A percentile compares a stretch with the other conserved stretches of the same genome.
Conservation (phyloP, 1,284 basidiomycete genomes). For the Vanrija sp. region DNA sequence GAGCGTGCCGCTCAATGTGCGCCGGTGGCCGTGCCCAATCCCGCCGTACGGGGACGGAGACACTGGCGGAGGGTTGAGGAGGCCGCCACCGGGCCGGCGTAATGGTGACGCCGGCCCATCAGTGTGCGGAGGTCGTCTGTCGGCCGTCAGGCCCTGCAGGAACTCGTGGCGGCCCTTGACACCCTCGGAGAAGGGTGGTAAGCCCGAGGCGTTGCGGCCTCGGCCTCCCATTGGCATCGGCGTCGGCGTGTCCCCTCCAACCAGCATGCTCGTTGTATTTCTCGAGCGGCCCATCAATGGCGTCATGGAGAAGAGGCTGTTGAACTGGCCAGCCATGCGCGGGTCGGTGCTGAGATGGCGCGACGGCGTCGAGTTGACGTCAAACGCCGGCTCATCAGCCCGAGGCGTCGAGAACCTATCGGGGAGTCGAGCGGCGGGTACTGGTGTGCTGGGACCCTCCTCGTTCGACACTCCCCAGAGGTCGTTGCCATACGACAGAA, state of each 20-base stretch:
- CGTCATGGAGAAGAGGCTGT: slow-evolving; percentile 40
- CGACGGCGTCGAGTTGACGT: slow-evolving; percentile 46
- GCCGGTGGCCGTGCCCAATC: slow-evolving; percentile 7
- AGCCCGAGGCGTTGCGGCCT: slow-evolving; percentile 20
- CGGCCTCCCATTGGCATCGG: slow-evolving; percentile 10
- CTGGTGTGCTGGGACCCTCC: slow-evolving; percentile 37
- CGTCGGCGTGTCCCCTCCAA: slow-evolving; percentile 19
- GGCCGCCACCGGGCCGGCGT: slow-evolving; percentile 21
- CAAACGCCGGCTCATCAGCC: slow-evolving; percentile 39
- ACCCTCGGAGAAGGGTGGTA: slow-evolving; percentile 19
- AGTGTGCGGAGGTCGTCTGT: slow-evolving; percentile 2
- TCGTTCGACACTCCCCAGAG: slow-evolving; percentile 35
- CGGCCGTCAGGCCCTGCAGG: slow-evolving; percentile 19
- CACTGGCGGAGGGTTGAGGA: slow-evolving; percentile 27
- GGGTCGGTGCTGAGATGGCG: slow-evolving; percentile 37
- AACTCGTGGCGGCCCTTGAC: slow-evolving; percentile 36
- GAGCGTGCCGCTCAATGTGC: slow-evolving; percentile 25
- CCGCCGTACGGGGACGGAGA: slow-evolving; percentile 32
- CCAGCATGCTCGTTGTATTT: slow-evolving; percentile 25
- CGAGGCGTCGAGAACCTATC: slow-evolving; percentile 39
- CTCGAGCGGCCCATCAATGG: slow-evolving; percentile 36
- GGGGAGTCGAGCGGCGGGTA: slow-evolving; percentile 20
- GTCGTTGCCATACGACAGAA: slow-evolving; percentile 40
- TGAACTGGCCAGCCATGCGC: slow-evolving; percentile 28
- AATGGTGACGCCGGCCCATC: slow-evolving; percentile 14